A percentile compares a stretch with the other conserved stretches of the same genome.
Conservation (phyloP, 2,329 filamentous ascomycete genomes). For the Curvularia eragrostidis region DNA sequence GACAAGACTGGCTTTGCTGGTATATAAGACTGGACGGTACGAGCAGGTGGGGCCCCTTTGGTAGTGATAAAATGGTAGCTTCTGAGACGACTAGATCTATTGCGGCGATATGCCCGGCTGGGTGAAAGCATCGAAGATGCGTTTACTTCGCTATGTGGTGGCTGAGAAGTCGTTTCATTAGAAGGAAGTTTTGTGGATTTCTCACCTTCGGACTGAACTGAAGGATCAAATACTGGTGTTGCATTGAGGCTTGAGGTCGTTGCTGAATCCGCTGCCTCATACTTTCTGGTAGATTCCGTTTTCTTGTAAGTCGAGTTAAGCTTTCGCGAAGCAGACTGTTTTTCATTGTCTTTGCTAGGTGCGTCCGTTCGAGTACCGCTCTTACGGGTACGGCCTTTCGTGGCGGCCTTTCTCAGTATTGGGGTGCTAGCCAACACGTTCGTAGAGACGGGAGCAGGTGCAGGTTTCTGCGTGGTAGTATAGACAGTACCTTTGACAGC, state of each 20-base stretch:
- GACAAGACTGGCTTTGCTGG: slow-evolving; percentile 10
- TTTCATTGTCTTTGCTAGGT: neutral
- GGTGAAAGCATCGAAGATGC: neutral
- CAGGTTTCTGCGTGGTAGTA: slow-evolving; percentile 12
- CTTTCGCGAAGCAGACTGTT: neutral
- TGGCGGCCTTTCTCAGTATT: neutral
- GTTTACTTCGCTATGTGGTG: slow-evolving; percentile 6
- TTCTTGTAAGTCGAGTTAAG: neutral
- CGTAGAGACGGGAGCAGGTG: neutral
- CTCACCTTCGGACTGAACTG: slow-evolving; percentile 6
- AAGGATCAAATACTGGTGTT: neutral
- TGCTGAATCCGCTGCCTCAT: neutral
- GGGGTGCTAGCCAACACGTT: neutral
- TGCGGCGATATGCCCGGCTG: neutral
- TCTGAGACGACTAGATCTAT: neutral
- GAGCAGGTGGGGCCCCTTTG: neutral
- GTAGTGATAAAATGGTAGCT: slow-evolving; percentile 10
- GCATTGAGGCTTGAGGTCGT: neutral
- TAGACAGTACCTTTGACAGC: slow-evolving; percentile 54
- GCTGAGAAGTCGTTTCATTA: slow-evolving; percentile 7
- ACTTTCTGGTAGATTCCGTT: neutral
- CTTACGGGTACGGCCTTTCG: neutral
- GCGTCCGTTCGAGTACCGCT: neutral
- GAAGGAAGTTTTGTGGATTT: neutral
- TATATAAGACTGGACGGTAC: slow-evolving; percentile 1